Evolutionary conservation across 2,329 filamentous ascomycete genomes (phyloP).

Genomic region (Penicillium oxalicum): DNA sequence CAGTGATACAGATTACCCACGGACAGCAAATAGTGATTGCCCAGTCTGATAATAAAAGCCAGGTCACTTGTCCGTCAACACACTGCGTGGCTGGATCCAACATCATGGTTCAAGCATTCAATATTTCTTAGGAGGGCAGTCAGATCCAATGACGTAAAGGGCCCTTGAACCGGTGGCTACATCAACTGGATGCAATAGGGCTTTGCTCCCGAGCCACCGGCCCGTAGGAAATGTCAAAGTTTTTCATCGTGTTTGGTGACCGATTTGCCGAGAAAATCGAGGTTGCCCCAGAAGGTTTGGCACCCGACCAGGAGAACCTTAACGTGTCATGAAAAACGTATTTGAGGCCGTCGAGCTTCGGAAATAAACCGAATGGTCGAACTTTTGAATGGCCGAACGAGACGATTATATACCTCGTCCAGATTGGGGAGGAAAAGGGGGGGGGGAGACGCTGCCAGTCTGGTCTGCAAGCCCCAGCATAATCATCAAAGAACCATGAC

Average conservation of each 20-base stretch:
- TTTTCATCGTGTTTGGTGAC: not conserved
- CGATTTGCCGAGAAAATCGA: not conserved
- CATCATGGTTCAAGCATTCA: conserved; percentile 13
- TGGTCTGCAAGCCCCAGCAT: not conserved
- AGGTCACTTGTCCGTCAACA: no score
- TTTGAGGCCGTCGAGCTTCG: no score
- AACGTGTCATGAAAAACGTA: no score
- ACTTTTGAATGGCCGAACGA: not conserved
- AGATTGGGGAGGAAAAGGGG: not conserved
- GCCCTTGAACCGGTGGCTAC: conserved; percentile 3
- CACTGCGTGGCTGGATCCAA: conserved; percentile 6
- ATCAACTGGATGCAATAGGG: not conserved
- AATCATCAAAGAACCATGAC: conserved; percentile 6
- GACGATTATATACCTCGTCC: no score
- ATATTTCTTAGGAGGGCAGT: conserved; percentile 15
- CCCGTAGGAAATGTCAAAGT: conserved; percentile 9
- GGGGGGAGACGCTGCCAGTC: not conserved
- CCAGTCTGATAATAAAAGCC: no score
- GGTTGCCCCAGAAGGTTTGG: conserved; percentile 4
- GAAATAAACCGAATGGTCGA: not conserved
- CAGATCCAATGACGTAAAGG: conserved; percentile 21
- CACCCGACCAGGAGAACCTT: not conserved
- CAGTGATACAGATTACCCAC: no score
- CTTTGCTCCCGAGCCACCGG: conserved; percentile 20
- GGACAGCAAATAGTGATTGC: no score